These are phyloP conservation scores for Curvularia spicifera DNA, from an alignment of 2,329 filamentous ascomycete genomes.

Conservation along the genomic window DNA sequence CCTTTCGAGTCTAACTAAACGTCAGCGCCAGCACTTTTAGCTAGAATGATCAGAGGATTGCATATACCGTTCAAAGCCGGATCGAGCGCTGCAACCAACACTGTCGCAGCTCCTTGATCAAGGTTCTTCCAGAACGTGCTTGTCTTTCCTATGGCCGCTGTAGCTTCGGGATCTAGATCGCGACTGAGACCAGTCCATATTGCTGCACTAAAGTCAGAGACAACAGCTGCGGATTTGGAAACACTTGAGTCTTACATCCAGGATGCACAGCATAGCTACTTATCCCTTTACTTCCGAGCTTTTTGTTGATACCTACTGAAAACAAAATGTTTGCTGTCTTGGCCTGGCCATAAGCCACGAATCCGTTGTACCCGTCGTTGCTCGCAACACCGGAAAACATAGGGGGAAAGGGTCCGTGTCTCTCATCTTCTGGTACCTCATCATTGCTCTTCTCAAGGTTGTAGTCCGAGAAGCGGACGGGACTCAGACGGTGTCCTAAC, in stretches of 20 bases:
- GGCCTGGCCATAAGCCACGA: constrained; percentile 40
- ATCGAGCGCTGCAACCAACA: constrained; percentile 43
- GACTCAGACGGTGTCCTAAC: constrained; percentile 38
- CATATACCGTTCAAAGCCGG: constrained; percentile 33
- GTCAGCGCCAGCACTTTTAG: background rate
- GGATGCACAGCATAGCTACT: constrained; percentile 43
- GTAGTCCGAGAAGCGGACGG: constrained; percentile 54
- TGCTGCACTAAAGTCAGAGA: constrained; percentile 24
- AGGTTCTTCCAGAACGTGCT: constrained; percentile 43
- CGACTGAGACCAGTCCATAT: constrained; percentile 41
- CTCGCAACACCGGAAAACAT: constrained; percentile 22
- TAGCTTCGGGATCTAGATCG: constrained; percentile 37
- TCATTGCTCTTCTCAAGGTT: constrained; percentile 43
- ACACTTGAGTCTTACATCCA: constrained; percentile 33
- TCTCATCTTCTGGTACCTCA: constrained; percentile 37
- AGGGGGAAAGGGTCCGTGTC: constrained; percentile 24
- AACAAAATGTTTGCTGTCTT: constrained; percentile 44
- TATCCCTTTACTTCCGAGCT: constrained; percentile 30
- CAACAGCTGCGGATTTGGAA: background rate
- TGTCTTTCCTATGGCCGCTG: constrained; percentile 34
- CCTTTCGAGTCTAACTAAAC: constrained; percentile 28
- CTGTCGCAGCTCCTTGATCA: constrained; percentile 42
- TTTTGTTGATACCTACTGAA: constrained; percentile 32
- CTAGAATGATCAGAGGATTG: background rate
- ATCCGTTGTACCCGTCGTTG: constrained; percentile 35